These are phyloP conservation scores for Diplodia seriata DNA, from an alignment of 2,329 filamentous ascomycete species.

Conservation along the genomic window DNA sequence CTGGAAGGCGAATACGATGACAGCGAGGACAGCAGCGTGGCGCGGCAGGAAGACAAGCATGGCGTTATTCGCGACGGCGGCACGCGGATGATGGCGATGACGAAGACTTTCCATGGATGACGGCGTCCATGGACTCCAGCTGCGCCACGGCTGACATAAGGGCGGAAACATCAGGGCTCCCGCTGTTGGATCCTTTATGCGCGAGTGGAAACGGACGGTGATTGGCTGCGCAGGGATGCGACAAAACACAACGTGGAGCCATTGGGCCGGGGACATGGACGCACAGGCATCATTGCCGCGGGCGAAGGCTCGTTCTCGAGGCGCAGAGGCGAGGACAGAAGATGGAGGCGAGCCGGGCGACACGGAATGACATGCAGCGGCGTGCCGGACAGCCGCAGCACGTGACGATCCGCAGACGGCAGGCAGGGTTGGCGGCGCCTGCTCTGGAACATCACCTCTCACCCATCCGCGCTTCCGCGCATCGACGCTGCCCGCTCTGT, in stretches of 20 bases:
- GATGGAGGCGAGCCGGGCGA: slow-evolving; percentile 14
- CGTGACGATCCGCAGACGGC: slow-evolving; percentile 17
- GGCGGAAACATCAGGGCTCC: slow-evolving; percentile 11
- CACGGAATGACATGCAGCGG: slow-evolving; percentile 15
- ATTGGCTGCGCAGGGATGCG: slow-evolving; percentile 11
- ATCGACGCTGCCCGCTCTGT: slow-evolving; percentile 21
- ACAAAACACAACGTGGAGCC: neutral
- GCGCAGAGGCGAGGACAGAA: neutral
- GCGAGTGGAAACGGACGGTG: neutral
- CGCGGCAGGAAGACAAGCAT: slow-evolving; percentile 15
- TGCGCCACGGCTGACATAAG: slow-evolving; percentile 32
- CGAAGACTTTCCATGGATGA: slow-evolving; percentile 14
- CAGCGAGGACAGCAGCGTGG: slow-evolving; percentile 27
- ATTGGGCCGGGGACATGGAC: neutral
- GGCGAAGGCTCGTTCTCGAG: neutral
- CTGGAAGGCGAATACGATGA: slow-evolving; percentile 3
- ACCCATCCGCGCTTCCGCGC: neutral
- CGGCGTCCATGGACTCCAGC: slow-evolving; percentile 9
- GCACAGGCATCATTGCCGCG: neutral
- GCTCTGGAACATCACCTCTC: slow-evolving; percentile 26
- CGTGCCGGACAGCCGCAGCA: slow-evolving; percentile 26
- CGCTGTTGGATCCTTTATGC: slow-evolving; percentile 9
- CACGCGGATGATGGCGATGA: slow-evolving; percentile 13
- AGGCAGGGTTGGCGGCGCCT: neutral
- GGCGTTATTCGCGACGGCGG: slow-evolving; percentile 27